Evolutionary conservation across 768 basidiomycete species (phyloP), one percentile per base, ranked within the genome.

Genomic region (Lactarius trivialis): DNA sequence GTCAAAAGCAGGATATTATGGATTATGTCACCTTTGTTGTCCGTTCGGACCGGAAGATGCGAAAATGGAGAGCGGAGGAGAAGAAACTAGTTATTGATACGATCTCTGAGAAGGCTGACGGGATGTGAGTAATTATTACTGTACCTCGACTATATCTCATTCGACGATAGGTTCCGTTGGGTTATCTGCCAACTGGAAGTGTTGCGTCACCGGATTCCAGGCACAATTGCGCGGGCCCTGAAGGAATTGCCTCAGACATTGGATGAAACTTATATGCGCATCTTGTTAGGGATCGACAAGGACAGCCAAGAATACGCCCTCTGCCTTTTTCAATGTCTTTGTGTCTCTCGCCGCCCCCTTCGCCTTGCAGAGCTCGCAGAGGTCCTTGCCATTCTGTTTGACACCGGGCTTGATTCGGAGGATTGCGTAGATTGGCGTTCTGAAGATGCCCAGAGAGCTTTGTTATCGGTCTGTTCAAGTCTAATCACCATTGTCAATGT

Each of bases 281-380:
- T 24, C 9, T 1, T 60, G 9, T 17, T 19, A 7, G 21, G 59
- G 2, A 52, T 60, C 14, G 34, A 54, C 1, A 15, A 41, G 11
- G n/a, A 32, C 15, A 24, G 8, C 3, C n/a, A 37, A 17, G 49
- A 45, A 43, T 33, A 39, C 9, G 52, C 39, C 0, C 52, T 7
- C 8, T 39, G 51, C 5, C 24, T 60, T 2, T 43, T 60, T 21
- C 52, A 54, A 24, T 60, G 59, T 28, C 49, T 54, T 5, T 19
- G 28, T 2, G 24, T 34, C 7, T 19, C 59, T 5, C 1, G 41
- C 43, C 51, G 53, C 3, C 59, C 52, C 3, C 59, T 60, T 24
- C 43, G 51, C 30, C 41, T 54, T n/a, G 52, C 41, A 33, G 59
- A 60, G 39, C 59, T 60, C 5, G 59, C 59, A 2, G 52, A 54